Percentiles rank a stretch among this genome's conserved stretches.
Conservation (phyloP, 345 rosid genomes). For the Bruguiera sexangula region DNA sequence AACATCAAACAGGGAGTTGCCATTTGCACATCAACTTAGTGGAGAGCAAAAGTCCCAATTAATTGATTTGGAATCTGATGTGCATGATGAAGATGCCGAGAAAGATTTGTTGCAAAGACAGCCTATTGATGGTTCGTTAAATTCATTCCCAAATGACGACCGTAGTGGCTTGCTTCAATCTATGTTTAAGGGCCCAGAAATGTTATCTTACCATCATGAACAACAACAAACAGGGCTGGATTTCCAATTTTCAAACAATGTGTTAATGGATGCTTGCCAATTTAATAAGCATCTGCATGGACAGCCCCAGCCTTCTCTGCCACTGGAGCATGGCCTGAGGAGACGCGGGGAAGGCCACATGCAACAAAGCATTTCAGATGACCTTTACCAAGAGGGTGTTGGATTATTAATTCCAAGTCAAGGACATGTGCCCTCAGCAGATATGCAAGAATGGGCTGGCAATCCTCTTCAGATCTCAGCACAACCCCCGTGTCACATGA, state of each 20-base stretch:
- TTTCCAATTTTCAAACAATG: conserved; percentile 52
- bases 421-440: conserved; percentile 39
- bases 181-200: conserved; percentile 59
- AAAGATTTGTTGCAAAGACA: conserved; percentile 51
- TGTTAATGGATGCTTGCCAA: conserved; percentile 46
- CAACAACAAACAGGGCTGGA: conserved; percentile 52
- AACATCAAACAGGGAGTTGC: conserved; percentile 43
- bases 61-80: conserved; percentile 52
- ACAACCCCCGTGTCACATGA: conserved; percentile 43
- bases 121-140: conserved; percentile 45
- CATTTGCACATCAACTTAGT: conserved; percentile 42
- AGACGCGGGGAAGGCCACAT: conserved; percentile 50
- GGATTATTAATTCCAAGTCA: conserved; percentile 59
- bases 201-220: conserved; percentile 42
- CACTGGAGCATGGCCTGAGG: conserved; percentile 49
- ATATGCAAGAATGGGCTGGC: conserved; percentile 55
- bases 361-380: conserved; percentile 52
- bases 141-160: conserved; percentile 55
- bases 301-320: conserved; percentile 49
- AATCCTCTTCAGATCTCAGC: conserved; percentile 47
- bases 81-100: conserved; percentile 39
- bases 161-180: conserved; percentile 83
- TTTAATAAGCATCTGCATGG: conserved; percentile 56
- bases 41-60: conserved; percentile 43
- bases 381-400: conserved; percentile 48